Evolutionary conservation across 208 protist species (phyloP), one percentile per base, ranked within the genome.

Genomic region (Acanthamoeba castellanii): DNA sequence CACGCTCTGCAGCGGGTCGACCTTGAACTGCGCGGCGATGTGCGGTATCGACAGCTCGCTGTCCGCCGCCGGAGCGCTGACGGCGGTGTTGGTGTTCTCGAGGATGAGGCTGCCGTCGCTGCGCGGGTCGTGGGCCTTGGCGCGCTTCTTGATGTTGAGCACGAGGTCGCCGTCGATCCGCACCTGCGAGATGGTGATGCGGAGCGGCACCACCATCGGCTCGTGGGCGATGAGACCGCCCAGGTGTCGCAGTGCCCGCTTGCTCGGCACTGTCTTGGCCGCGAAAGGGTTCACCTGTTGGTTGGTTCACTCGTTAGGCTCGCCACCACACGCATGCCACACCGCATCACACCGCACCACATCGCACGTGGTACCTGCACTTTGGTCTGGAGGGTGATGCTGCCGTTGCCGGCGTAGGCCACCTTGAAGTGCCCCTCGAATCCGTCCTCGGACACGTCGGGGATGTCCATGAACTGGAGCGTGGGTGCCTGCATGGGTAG

Each of bases 361-460:
- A 27, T 7, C 59, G 2, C 25, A 66, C 59, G 52, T 22, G 27
- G 27, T 76, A 92, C 85, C 85, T 92, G 85, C 55, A 92, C 85
- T 74, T 92, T 92, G 85, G 85, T 92, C 85, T 76, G 34, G 14
- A 92, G 34, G 7, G 85, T 92, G 85, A 92, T 92, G 59, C 59
- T 76, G 85, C 59, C 85, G 37, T 92, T 55, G 85, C 85, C 85
- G 9, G 85, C 30, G 42, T 92, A 92, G 64, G 85, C 32, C 34
- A 92, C 59, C 85, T 74, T 68, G 64, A 92, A 92, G 59, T 68
- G 59, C 0, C 59, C 85, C 64, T 92, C 64, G 22, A 92, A 92
- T 1, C 59, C 64, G 7, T 92, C 59, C 45, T 92, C 85, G 27
- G 85, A 92, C 47, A 92, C 85, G 37, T 92, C 59, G 11, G 85